A percentile compares a stretch with the other conserved stretches of the same genome.
Conservation (phyloP, 768 basidiomycete genomes). For the Trametes cubensis region DNA sequence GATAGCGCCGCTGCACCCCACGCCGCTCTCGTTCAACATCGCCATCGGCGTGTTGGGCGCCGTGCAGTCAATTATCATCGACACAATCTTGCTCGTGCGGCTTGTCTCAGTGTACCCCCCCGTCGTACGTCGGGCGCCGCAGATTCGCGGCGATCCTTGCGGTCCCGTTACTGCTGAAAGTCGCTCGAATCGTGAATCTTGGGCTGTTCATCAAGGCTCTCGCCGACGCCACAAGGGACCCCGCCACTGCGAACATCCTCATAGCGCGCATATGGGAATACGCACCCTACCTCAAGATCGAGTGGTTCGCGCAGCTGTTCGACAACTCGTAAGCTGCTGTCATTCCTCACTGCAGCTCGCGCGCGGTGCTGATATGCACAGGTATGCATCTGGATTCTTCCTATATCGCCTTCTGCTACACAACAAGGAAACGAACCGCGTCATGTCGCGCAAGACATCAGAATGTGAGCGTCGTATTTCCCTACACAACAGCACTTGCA, state of each 20-base stretch:
- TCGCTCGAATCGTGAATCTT: constrained; percentile 33
- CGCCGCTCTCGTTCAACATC: constrained; percentile 32
- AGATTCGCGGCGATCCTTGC: constrained; percentile 31
- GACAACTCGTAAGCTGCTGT: constrained; percentile 36
- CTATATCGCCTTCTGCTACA: constrained; percentile 29
- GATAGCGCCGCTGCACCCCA: constrained; percentile 29
- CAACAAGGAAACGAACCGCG: constrained; percentile 7
- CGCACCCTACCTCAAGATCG: constrained; percentile 36
- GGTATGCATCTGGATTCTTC: constrained; percentile 34
- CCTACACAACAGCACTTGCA: too few relatives aligned
- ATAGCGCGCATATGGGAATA: constrained; percentile 29
- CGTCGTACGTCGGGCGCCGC: constrained; percentile 27
- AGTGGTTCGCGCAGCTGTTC: constrained; percentile 38
- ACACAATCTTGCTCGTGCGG: constrained; percentile 41
- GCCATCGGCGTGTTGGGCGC: constrained; percentile 36
- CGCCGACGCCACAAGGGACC: constrained; percentile 27
- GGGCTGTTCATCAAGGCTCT: constrained; percentile 33
- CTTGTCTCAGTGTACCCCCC: constrained; percentile 41
- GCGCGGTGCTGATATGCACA: constrained; percentile 27
- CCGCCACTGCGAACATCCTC: constrained; percentile 19
- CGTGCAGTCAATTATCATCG: constrained; percentile 39
- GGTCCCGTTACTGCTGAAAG: constrained; percentile 36
- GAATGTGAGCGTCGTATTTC: constrained; percentile 7
- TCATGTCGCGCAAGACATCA: constrained; percentile 15
- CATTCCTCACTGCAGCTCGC: constrained; percentile 7